Base-by-base conservation (phyloP, 1,284 basidiomycete genomes). In the Ustilago hordei region DNA sequence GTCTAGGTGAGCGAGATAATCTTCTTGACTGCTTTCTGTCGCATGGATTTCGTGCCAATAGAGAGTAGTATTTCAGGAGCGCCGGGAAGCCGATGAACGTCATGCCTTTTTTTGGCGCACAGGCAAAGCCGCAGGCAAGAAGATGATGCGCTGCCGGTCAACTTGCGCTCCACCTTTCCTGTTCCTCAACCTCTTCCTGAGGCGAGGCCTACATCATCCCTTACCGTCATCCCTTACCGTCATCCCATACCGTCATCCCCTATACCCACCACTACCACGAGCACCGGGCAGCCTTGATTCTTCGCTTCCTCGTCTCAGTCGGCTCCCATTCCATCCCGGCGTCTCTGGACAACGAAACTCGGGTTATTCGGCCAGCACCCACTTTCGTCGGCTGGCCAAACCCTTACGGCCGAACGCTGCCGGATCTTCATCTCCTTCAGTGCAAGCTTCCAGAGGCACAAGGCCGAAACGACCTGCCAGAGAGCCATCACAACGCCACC, bases 151-250 rank as follows among this genome's bases (percentile, higher is more conserved):
- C 47, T 48, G 47, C 47, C 47, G 48, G 48, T 50, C 48, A 50
- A 50, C 31, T 50, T 32, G 23, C 48, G 31, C 48, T 32, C 48
- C 48, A 50, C 28, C 28, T 50, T 50, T 28, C 28, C 48, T 31
- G 12, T 32, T 15, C 28, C 15, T 28, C 45, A 48, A 9, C 15
- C 23, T 48, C 45, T 48, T 48, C 39, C 17, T 41, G 39, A 12
- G 15, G 1, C 6, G 23, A 28, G 15, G n/a, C 47, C 4, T 48
- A 23, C 15, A 31, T 13, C 28, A 19, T n/a, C 36, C 11, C 52
- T n/a, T 36, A 17, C 52, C 35, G 15, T 19, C 47, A 11, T 48
- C n/a, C n/a, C n/a, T n/a, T n/a, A n/a, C 48, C 15, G 31, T 13
- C 28, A 19, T n/a, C 36, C 11, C 52, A 7, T 36, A 17, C 52